Conservation (phyloP, 2,329 filamentous ascomycete species). For the Phoma sp. region DNA sequence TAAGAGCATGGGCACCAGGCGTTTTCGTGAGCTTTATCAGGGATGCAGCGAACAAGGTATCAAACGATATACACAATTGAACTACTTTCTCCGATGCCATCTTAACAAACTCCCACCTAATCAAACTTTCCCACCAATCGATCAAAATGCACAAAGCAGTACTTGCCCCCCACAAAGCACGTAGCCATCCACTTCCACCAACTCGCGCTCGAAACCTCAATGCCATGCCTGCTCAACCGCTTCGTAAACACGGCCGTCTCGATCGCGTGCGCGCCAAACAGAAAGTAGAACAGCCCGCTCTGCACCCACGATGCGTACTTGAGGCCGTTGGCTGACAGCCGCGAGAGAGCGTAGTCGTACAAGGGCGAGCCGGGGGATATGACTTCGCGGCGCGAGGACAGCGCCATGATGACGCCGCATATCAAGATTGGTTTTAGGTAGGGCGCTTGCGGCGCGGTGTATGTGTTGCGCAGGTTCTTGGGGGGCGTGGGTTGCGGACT, state of each 20-base stretch:
- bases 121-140: slow-evolving; percentile 17
- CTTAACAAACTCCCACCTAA: background rate
- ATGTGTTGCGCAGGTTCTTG: slow-evolving; percentile 29
- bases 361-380: slow-evolving; percentile 29
- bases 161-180: slow-evolving; percentile 34
- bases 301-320: slow-evolving; percentile 30
- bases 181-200: slow-evolving; percentile 37
- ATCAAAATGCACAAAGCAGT: slow-evolving; percentile 33
- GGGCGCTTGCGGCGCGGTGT: slow-evolving; percentile 20
- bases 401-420: slow-evolving; percentile 33
- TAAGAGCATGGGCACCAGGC: slow-evolving; percentile 25
- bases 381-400: slow-evolving; percentile 24
- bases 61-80: slow-evolving; percentile 2
- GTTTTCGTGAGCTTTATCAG: slow-evolving; percentile 16
- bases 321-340: slow-evolving; percentile 14
- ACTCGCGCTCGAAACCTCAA: slow-evolving; percentile 19
- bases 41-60: slow-evolving; percentile 4
- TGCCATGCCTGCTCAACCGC: slow-evolving; percentile 22
- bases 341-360: slow-evolving; percentile 20
- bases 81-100: background rate
- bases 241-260: slow-evolving; percentile 30
- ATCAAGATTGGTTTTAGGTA: slow-evolving; percentile 30
- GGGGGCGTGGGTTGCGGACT: slow-evolving; percentile 1
- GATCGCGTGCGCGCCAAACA: slow-evolving; percentile 31
- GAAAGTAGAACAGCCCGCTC: slow-evolving; percentile 30